Evolutionary conservation across 257 asterid genomes (phyloP), one percentile per base, ranked within the genome.

Genomic region (Nicotiana otophora): DNA sequence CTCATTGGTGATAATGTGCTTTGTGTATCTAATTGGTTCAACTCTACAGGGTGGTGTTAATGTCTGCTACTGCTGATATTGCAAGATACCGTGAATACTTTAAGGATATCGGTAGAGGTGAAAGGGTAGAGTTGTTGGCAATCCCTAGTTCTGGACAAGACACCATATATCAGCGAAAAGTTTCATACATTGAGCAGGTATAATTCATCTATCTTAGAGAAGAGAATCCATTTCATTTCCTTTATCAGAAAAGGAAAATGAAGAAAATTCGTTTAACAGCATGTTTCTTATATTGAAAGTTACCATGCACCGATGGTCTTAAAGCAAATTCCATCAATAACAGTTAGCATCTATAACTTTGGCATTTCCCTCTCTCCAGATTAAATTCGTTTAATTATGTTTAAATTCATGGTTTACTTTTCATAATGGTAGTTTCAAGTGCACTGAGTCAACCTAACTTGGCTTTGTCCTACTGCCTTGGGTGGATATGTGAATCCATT

Each of bases 61-160:
- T 96, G 99, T 96, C 99, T 85, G 99, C 99, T 54, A 96, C 99
- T 84, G 97, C 97, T 17, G 95, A 96, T 88, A 93, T 91, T 75
- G 84, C 91, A 83, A 92, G 96, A 90, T 96, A 96, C 81, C 93
- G 94, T 19, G 97, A 93, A 48, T 96, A 94, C 90, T 96, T 96
- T 82, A 91, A 84, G 90, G 97, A 94, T 90, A 94, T 96, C 82
- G 95, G 92, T 83, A 93, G 95, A 90, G 97, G 60, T 85, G 99
- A 96, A 92, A 96, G 98, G 88, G 97, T 94, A 60, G 97, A 92
- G 87, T 88, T 91, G 84, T 75, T 96, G 89, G 99, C 92, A 51
- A 93, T 96, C 82, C 98, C 98, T 30, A 90, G 81, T 90, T 82
- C 91, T 63, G 92, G 80, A 82, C 89, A 83, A 87, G 86, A 87